Evolutionary conservation across 441 rosid genomes (phyloP), one percentile per base, ranked within the genome.

Genomic region (Adansonia rubrostipa): DNA sequence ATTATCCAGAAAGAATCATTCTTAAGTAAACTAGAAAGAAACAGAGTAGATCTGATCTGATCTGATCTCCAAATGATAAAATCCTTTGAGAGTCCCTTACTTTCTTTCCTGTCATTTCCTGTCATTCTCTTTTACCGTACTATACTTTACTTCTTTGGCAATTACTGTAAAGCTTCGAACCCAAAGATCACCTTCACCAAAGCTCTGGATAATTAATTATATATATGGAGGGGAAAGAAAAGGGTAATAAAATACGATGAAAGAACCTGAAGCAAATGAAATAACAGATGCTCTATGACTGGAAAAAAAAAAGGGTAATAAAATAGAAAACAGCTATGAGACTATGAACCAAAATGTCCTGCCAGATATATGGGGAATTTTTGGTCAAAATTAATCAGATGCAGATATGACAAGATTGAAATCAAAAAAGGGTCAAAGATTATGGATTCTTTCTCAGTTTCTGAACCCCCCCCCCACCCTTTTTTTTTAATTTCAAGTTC

Each of bases 381-480:
- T 9, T 54, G 45, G 28, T 45, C 0, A 58, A 40, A 74, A 63
- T 14, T 33, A 62, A 61, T 9, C 17, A 64, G 15, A 53, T 20
- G 53, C 65, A 45, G 6, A 77, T 60, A 47, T 36, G 75, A 70
- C 47, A 70, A 77, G 80, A 50, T 3, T 20, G 36, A 28, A 28
- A 28, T 28, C 36, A 1, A 28, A 1, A 28, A 28, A 28, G 2
- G 36, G 36, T 28, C 36, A 53, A 60, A 50, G 47, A 24, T 40
- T 10, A 40, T 63, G 58, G 71, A 33, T 80, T 54, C 76, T 63
- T 62, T 36, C 70, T 73, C 73, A 61, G 71, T 58, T 77, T 80
- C 36, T 48, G n/a, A 66, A 56, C 36, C 36, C 36, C 36, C 3
- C 36, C 33, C 33, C 33, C 33, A n/a, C 20, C 54, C 48, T n/a